These are phyloP conservation scores for Calonectria multiphialidica DNA, from an alignment of 2,329 filamentous ascomycete species.

Conservation along the genomic window DNA sequence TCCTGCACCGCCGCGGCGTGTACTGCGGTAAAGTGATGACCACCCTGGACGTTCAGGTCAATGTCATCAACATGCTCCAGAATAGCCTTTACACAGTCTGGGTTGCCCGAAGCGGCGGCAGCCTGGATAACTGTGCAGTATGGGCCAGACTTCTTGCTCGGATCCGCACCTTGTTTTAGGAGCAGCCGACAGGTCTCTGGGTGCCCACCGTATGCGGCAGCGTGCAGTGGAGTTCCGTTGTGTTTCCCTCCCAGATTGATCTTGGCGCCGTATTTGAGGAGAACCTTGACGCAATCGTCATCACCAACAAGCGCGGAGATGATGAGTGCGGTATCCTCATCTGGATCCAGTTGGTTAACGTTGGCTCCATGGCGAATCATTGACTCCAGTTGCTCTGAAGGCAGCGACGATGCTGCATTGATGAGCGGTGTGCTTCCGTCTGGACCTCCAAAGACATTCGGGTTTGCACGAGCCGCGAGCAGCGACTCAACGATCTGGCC, in stretches of 20 bases:
- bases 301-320: constrained; percentile 6
- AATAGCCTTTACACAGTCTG: constrained; percentile 20
- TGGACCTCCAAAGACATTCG: constrained; percentile 14
- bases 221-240: constrained; percentile 17
- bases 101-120: constrained; percentile 17
- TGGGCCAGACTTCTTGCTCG: constrained; percentile 7
- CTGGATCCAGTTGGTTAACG: constrained; percentile 11
- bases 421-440: constrained; percentile 17
- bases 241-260: constrained; percentile 16
- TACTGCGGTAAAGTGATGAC: constrained; percentile 11
- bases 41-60: constrained; percentile 21
- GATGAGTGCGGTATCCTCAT: constrained; percentile 21
- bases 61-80: constrained; percentile 17
- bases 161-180: constrained; percentile 17
- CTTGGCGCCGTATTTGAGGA: constrained; percentile 6
- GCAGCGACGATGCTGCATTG: constrained; percentile 8
- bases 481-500: constrained; percentile 9
- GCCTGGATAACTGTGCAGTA: constrained; percentile 22
- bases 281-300: constrained; percentile 1
- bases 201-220: constrained; percentile 18
- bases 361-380: constrained; percentile 9
- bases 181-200: constrained; percentile 11
- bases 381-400: background rate
- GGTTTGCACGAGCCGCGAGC: constrained; percentile 1
- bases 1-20: constrained; percentile 23